A percentile compares a stretch with the other conserved stretches of the same genome.
Conservation (phyloP, 345 rosid species). For the Carallia brachiata region DNA sequence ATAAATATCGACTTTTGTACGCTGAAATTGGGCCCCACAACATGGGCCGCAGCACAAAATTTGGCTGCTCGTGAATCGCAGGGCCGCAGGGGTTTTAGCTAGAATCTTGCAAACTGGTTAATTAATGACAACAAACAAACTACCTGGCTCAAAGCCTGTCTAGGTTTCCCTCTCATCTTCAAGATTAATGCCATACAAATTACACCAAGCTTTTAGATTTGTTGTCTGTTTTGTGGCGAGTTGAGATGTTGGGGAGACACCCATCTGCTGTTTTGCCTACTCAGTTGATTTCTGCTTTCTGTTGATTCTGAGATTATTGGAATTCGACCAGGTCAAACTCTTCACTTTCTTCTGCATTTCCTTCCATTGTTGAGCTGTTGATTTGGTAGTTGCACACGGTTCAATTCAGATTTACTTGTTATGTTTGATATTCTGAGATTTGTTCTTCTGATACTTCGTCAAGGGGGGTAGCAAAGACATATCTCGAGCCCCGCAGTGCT, state of each 20-base stretch:
- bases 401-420: background rate
- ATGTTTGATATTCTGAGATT: background rate
- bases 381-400: background rate
- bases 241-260: background rate
- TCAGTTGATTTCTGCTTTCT: background rate
- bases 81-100: background rate
- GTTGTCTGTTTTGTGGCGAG: background rate
- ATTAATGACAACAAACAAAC: too few relatives aligned
- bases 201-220: background rate
- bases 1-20: background rate
- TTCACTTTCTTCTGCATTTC: background rate
- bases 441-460: too few relatives aligned
- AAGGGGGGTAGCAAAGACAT: too few relatives aligned
- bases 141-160: too few relatives aligned
- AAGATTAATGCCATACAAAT: background rate
- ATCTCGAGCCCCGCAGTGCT: too few relatives aligned
- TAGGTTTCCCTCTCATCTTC: too few relatives aligned
- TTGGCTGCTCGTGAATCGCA: background rate
- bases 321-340: background rate
- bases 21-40: background rate
- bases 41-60: background rate
- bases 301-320: slow-evolving; percentile 1
- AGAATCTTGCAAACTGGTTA: background rate
- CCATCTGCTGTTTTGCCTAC: background rate
- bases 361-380: background rate